These are phyloP conservation scores for Anthracocystis walkeri DNA, from an alignment of 1,284 basidiomycete species.

Conservation along the genomic window DNA sequence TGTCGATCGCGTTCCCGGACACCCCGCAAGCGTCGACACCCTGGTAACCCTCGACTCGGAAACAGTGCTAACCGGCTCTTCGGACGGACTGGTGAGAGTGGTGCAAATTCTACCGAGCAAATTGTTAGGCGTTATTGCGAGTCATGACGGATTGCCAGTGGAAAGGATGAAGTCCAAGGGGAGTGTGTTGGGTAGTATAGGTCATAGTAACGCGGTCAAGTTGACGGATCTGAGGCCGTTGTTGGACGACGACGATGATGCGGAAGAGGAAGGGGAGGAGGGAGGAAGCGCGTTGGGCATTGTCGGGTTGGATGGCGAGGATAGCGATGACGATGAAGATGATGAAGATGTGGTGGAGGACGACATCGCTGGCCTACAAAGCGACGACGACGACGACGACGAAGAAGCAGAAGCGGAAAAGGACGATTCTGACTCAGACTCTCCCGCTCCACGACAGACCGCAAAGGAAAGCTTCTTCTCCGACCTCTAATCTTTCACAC, in stretches of 20 bases:
- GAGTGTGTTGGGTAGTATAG: slow-evolving; percentile 91
- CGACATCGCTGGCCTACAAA: slow-evolving; percentile 1
- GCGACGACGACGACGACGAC: slow-evolving; percentile 9
- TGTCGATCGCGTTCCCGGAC: slow-evolving; percentile 92
- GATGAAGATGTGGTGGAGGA: slow-evolving; percentile 18
- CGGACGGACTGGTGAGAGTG: slow-evolving; percentile 89
- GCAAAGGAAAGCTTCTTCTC: slow-evolving; percentile 33
- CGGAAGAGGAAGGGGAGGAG: slow-evolving; percentile 40
- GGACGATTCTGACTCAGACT: slow-evolving; percentile 2
- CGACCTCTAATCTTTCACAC: slow-evolving; percentile 22
- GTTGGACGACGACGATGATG: slow-evolving; percentile 70
- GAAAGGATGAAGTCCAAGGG: slow-evolving; percentile 81
- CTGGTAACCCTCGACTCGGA: slow-evolving; percentile 77
- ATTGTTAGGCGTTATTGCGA: slow-evolving; percentile 87
- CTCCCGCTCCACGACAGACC: neutral
- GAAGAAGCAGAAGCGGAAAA: neutral
- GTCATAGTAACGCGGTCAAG: slow-evolving; percentile 86
- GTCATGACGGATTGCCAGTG: slow-evolving; percentile 85
- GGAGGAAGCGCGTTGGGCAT: slow-evolving; percentile 23
- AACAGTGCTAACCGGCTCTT: slow-evolving; percentile 86
- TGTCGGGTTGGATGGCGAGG: slow-evolving; percentile 11
- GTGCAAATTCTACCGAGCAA: slow-evolving; percentile 91
- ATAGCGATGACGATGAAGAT: slow-evolving; percentile 29
- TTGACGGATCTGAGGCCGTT: slow-evolving; percentile 82
- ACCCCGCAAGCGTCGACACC: slow-evolving; percentile 75